Percentiles rank a stretch among this genome's conserved stretches.
These are phyloP conservation scores for Botryotinia convoluta DNA, from an alignment of 2,329 filamentous ascomycete genomes.

Conservation along the genomic window DNA sequence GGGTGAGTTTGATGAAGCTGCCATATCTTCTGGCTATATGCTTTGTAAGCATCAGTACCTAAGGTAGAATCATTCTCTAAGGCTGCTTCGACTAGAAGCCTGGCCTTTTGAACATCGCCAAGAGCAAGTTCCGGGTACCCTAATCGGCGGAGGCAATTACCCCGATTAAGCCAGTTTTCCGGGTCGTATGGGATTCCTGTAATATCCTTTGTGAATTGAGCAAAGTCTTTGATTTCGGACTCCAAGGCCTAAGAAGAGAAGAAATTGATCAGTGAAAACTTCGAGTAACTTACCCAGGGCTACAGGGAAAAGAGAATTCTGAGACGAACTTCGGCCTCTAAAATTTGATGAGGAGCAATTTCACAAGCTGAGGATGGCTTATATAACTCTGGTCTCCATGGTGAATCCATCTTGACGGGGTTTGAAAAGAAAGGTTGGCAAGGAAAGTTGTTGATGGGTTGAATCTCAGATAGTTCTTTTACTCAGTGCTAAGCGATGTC, in stretches of 20 bases:
- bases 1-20: conserved; percentile 32
- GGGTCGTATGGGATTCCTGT: conserved; percentile 32
- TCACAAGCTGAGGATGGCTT: conserved; percentile 31
- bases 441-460: background rate
- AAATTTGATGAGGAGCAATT: conserved; percentile 24
- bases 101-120: conserved; percentile 38
- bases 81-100: conserved; percentile 35
- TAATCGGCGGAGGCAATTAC: conserved; percentile 31
- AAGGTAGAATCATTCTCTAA: conserved; percentile 24
- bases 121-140: conserved; percentile 38
- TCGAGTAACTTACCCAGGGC: background rate
- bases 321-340: conserved; percentile 30
- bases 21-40: conserved; percentile 30
- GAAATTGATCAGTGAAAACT: conserved; percentile 22
- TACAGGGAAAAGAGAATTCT: conserved; percentile 13
- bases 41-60: conserved; percentile 34
- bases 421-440: background rate
- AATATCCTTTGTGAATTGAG: conserved; percentile 28
- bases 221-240: conserved; percentile 26
- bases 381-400: conserved; percentile 29
- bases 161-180: conserved; percentile 33
- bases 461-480: background rate
- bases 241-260: conserved; percentile 26
- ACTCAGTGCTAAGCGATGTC: background rate
- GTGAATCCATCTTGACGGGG: conserved; percentile 24